Percentiles rank a stretch among this genome's conserved stretches.
These are phyloP conservation scores for Posidonia australis DNA, from an alignment of 106 monocot genomes.

Conservation along the genomic window DNA sequence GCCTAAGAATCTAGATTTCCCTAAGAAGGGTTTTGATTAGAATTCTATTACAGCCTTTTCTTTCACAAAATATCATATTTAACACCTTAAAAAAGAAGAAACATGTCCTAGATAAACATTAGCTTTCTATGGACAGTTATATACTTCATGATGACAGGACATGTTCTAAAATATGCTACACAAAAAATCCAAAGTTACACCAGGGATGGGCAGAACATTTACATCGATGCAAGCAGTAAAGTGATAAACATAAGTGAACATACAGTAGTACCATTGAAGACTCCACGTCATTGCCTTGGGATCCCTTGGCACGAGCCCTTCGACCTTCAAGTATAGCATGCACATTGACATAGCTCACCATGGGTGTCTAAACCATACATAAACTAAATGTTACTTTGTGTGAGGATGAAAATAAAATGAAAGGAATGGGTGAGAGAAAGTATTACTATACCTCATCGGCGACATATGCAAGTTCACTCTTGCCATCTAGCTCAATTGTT, in stretches of 20 bases:
- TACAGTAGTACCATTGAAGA: slow-evolving; percentile 41
- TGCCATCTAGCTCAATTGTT: slow-evolving; percentile 73
- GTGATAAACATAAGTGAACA: not conserved
- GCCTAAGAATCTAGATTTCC: too few relatives aligned
- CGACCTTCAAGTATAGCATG: slow-evolving; percentile 82
- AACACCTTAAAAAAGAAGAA: too few relatives aligned
- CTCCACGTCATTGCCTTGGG: slow-evolving; percentile 31
- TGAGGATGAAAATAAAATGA: not conserved
- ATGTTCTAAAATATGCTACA: too few relatives aligned
- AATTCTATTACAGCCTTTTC: too few relatives aligned
- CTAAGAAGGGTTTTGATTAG: too few relatives aligned
- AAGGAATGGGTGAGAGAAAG: not conserved
- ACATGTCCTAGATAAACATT: too few relatives aligned
- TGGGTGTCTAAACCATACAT: slow-evolving; percentile 58
- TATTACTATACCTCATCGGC: slow-evolving; percentile 62
- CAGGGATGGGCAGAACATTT: too few relatives aligned
- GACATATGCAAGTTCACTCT: slow-evolving; percentile 75
- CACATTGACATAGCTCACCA: slow-evolving; percentile 96
- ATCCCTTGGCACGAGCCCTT: slow-evolving; percentile 54
- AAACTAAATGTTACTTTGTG: not conserved
- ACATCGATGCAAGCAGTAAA: not conserved
- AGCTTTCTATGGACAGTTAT: too few relatives aligned
- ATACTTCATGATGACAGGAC: too few relatives aligned
- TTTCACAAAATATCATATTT: too few relatives aligned
- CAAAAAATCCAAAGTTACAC: too few relatives aligned